These are phyloP conservation scores for Termitomyces heimii DNA, from an alignment of 768 basidiomycete species.

Conservation along the genomic window DNA sequence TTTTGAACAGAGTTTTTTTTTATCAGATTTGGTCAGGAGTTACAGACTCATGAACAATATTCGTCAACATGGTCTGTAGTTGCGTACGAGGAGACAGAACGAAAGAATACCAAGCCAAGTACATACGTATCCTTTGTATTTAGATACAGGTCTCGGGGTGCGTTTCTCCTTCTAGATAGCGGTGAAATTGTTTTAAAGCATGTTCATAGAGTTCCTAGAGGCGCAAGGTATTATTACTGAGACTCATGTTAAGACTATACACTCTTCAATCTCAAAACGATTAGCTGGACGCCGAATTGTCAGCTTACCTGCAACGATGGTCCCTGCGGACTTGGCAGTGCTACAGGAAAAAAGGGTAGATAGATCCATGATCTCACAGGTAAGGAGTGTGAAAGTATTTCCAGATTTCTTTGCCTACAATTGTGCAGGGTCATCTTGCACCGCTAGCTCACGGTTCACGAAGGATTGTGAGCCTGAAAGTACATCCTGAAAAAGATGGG, in stretches of 20 bases:
- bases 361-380: slow-evolving; percentile 5
- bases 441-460: slow-evolving; percentile 17
- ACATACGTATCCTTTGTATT: slow-evolving; percentile 67
- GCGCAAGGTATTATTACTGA: slow-evolving; percentile 44
- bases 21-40: slow-evolving; percentile 45
- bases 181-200: background rate
- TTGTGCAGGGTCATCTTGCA: slow-evolving; percentile 14
- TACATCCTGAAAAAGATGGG: slow-evolving; percentile 6
- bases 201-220: slow-evolving; percentile 39
- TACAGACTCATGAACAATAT: slow-evolving; percentile 30
- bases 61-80: slow-evolving; percentile 49
- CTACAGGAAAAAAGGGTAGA: slow-evolving; percentile 21
- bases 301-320: slow-evolving; percentile 29
- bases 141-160: slow-evolving; percentile 54
- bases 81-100: slow-evolving; percentile 34
- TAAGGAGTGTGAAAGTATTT: slow-evolving; percentile 2
- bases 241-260: slow-evolving; percentile 19
- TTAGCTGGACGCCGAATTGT: slow-evolving; percentile 29
- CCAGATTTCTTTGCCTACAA: background rate
- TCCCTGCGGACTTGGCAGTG: slow-evolving; percentile 6
- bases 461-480: slow-evolving; percentile 22
- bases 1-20: background rate
- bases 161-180: slow-evolving; percentile 5
- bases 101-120: slow-evolving; percentile 22
- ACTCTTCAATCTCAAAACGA: slow-evolving; percentile 15